phyloP scores from a whole-genome alignment of 139 green algal species.

The Asterochloris erici region DNA sequence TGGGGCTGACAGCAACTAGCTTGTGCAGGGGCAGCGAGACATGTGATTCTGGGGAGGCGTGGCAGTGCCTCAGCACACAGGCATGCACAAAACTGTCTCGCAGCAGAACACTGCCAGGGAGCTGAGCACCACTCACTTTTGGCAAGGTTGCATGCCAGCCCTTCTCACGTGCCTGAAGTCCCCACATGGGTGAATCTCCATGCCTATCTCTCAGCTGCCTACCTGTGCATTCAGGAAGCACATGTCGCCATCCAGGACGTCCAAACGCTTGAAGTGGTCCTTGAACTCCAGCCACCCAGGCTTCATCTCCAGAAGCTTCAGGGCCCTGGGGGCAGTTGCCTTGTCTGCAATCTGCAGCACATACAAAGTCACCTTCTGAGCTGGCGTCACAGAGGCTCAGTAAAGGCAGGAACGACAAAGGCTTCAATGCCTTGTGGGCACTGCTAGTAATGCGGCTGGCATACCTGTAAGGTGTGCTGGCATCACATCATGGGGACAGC shows the following conservation, averaged over 20 bases:
- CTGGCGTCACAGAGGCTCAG: too few species aligned
- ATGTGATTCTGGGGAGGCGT: neutral
- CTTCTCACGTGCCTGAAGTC: neutral
- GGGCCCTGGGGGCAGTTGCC: neutral
- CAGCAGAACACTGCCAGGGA: neutral
- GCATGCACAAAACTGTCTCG: neutral
- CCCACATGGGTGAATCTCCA: too few species aligned
- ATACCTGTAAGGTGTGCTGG: too few species aligned
- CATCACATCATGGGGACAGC: too few species aligned
- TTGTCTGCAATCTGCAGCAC: neutral
- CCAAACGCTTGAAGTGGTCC: constrained; percentile 6
- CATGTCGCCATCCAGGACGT: constrained; percentile 13
- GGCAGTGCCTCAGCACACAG: neutral
- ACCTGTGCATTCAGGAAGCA: constrained; percentile 15
- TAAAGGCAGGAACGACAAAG: too few species aligned
- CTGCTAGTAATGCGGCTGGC: too few species aligned
- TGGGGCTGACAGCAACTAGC: too few species aligned
- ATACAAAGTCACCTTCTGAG: too few species aligned
- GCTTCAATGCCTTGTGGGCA: too few species aligned
- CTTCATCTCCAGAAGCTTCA: neutral
- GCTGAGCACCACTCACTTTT: neutral
- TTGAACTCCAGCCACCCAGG: neutral
- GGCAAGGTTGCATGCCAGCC: neutral
- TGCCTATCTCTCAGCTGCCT: neutral
- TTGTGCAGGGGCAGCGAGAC: neutral